phyloP scores from a whole-genome alignment of 2,329 filamentous ascomycete genomes.

The Bisporella sp. region DNA sequence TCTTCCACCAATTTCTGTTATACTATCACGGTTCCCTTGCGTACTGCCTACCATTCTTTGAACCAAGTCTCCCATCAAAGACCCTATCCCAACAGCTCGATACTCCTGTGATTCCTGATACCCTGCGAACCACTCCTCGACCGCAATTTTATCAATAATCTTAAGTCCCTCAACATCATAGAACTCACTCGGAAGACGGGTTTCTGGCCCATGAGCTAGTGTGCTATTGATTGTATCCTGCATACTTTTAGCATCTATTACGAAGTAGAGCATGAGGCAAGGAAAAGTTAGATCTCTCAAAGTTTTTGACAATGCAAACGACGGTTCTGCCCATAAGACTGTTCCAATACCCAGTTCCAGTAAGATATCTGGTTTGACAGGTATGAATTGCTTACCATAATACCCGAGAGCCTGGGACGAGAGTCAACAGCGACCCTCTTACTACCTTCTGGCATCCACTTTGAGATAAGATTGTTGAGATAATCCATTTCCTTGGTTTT shows the following conservation, averaged over 20 bases:
- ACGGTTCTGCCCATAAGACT: no score
- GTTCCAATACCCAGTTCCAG: no score
- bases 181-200: slow-evolving; percentile 75
- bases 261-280: no score
- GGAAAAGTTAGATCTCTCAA: no score
- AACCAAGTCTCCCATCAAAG: slow-evolving; percentile 76
- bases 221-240: slow-evolving; percentile 82
- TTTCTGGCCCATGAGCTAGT: slow-evolving; percentile 73
- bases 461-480: slow-evolving; percentile 67
- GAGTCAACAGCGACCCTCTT: slow-evolving; percentile 74
- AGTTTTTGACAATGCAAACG: no score
- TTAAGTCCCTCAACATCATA: slow-evolving; percentile 68
- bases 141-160: slow-evolving; percentile 65
- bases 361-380: no score
- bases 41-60: slow-evolving; percentile 63
- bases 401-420: slow-evolving; percentile 75
- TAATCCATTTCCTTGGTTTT: slow-evolving; percentile 74
- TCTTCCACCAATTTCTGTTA: slow-evolving; percentile 39
- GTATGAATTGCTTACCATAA: slow-evolving; percentile 46
- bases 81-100: slow-evolving; percentile 80
- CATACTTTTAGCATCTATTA: no score
- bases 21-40: slow-evolving; percentile 46
- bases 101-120: slow-evolving; percentile 83
- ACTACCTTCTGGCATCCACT: slow-evolving; percentile 73
- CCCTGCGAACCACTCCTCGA: slow-evolving; percentile 90